A percentile compares a stretch with the other conserved stretches of the same genome.
phyloP scores from a whole-genome alignment of 805 yeast species.

The Zygosaccharomyces gambellarensis region DNA sequence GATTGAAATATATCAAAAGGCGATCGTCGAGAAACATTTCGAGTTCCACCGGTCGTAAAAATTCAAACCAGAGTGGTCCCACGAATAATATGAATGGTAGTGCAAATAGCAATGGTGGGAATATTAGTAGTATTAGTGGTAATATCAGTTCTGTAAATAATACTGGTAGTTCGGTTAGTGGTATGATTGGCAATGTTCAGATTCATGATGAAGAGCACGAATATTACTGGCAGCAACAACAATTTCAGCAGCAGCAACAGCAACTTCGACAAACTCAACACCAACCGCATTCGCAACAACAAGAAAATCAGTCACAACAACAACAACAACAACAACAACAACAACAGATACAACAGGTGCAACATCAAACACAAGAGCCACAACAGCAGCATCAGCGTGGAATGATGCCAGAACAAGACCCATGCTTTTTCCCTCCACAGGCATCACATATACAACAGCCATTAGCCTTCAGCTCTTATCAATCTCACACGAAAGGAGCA shows the following conservation, averaged over 20 bases:
- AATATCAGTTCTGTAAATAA: constrained; percentile 8
- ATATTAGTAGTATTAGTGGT: constrained; percentile 17
- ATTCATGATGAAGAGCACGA: constrained; percentile 42
- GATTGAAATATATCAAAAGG: constrained; percentile 71
- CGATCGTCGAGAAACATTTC: constrained; percentile 45
- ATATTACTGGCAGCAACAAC: constrained; percentile 31
- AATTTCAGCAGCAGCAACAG: constrained; percentile 39
- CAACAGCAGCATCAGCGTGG: constrained; percentile 7
- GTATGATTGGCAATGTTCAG: constrained; percentile 13
- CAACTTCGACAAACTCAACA: constrained; percentile 9
- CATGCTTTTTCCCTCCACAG: constrained; percentile 1
- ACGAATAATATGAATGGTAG: constrained; percentile 10
- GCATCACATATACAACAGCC: constrained; percentile 8
- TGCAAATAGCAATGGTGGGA: constrained; percentile 7
- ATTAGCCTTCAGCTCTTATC: constrained; percentile 9
- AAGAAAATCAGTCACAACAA: constrained; percentile 6
- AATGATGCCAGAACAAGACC: constrained; percentile 6
- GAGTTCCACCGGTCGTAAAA: constrained; percentile 15
- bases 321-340: constrained; percentile 11
- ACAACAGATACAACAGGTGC: constrained; percentile 8
- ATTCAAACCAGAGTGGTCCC: constrained; percentile 7
- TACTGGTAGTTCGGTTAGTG: constrained; percentile 5
- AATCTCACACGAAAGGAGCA: constrained; percentile 1
- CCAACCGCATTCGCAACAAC: constrained; percentile 8
- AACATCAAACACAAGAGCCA: constrained; percentile 7